Evolutionary conservation across 2,329 filamentous ascomycete genomes (phyloP), one percentile per base, ranked within the genome.

Genomic region (Dichotomopilus funicola): DNA sequence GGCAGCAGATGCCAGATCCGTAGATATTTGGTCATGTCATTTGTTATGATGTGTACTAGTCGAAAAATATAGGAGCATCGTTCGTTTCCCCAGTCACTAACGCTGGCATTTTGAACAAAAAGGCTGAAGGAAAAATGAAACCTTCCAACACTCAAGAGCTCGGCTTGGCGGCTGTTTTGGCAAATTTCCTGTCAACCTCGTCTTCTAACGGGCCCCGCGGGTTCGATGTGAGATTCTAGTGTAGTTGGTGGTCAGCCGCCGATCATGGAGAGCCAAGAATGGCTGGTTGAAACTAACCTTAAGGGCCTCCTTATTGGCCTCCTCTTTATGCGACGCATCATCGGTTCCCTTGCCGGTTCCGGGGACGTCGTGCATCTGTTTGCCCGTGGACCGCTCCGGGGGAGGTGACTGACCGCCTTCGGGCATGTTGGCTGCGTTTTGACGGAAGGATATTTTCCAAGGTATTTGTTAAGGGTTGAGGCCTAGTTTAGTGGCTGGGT

Each of bases 351-450:
- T 77, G 55, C 83, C 81, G 0, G 76, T 73, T n/a, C 71, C 80
- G 2, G 83, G 77, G 10, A 79, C 67, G 6, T 80, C 81, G 61
- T 81, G 73, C 56, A 82, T 72, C 74, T 94, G 89, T 54, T 75
- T 72, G 57, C 81, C 85, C 40, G 77, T 74, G 72, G 89, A 88
- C 62, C 70, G 68, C 74, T 88, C 83, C 34, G 88, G 88, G 51
- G 84, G 75, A 59, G 90, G 91, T 36, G 90, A 95, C 73, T 95
- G 81, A 67, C 85, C 85, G 70, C 88, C 72, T 67, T 65, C 62
- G 53, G 70, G 85, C 87, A 90, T 89, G 66, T 61, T 83, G 69
- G 62, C 59, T 59, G 53, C 31, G n/a, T 5, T 8, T 45, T 41
- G 36, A n/a, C 19, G 31, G n/a, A 31, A 31, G 31, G 37, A 38